Percentiles rank a stretch among this genome's conserved stretches.
phyloP scores from a whole-genome alignment of 352 stramenopile genomes.

The Hyaloperonospora brassicae region DNA sequence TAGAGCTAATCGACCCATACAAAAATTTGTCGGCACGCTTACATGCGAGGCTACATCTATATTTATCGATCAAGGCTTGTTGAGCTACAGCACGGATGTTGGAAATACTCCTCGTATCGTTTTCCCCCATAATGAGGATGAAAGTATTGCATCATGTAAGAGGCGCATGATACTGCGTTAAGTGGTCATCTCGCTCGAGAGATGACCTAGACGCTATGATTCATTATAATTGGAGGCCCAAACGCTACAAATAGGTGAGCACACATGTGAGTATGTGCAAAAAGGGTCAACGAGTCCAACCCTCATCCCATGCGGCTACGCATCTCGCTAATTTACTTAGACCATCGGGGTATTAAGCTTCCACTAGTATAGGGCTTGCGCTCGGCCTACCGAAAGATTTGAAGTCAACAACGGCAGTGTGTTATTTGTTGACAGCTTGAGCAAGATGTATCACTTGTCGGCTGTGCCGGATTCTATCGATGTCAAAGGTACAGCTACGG shows the following conservation, averaged over 20 bases:
- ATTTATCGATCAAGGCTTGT: too few relatives aligned
- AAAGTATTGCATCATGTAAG: neutral
- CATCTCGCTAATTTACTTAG: too few relatives aligned
- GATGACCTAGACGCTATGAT: neutral
- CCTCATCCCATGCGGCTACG: neutral
- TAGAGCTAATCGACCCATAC: too few relatives aligned
- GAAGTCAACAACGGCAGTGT: neutral
- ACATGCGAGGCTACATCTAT: too few relatives aligned
- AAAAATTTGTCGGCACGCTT: too few relatives aligned
- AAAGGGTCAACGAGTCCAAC: neutral
- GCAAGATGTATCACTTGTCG: neutral
- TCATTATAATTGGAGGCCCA: too few relatives aligned
- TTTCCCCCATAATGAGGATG: neutral
- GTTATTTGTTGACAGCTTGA: neutral
- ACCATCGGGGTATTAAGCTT: too few relatives aligned
- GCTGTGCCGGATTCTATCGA: neutral
- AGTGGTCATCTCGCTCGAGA: neutral
- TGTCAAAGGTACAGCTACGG: neutral
- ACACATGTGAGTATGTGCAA: neutral
- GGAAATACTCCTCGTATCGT: too few relatives aligned
- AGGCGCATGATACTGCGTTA: too few relatives aligned
- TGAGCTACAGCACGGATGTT: too few relatives aligned
- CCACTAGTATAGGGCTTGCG: too few relatives aligned
- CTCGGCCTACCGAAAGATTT: too few relatives aligned
- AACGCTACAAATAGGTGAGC: neutral